A percentile compares a stretch with the other conserved stretches of the same genome.
These are phyloP conservation scores for Neurospora hispaniola DNA, from an alignment of 495 filamentous ascomycete genomes.

Conservation along the genomic window DNA sequence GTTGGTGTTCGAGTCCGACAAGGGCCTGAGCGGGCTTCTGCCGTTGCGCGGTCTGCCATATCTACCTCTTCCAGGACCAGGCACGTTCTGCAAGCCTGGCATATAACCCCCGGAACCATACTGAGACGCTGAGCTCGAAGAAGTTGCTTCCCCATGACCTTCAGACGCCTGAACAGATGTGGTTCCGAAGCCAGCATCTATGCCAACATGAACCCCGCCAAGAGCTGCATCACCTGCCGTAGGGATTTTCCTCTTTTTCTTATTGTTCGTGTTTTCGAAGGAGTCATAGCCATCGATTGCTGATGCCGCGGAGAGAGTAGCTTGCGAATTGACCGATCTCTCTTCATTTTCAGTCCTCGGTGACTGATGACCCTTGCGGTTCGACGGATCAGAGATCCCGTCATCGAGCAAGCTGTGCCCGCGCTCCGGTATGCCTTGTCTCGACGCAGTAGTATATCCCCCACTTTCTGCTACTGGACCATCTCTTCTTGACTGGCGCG, in stretches of 20 bases:
- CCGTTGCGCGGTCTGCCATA: constrained; percentile 56
- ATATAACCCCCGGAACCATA: constrained; percentile 25
- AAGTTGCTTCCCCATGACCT: constrained; percentile 27
- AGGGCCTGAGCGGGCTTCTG: constrained; percentile 52
- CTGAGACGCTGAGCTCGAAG: constrained; percentile 18
- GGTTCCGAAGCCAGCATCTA: constrained; percentile 28
- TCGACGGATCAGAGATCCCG: constrained; percentile 14
- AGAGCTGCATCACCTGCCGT: constrained; percentile 56
- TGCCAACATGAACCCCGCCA: constrained; percentile 42
- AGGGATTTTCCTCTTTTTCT: constrained; percentile 98
- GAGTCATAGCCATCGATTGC: constrained; percentile 86
- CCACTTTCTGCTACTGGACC: constrained; percentile 27
- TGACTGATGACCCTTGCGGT: constrained; percentile 16
- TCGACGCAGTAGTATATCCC: constrained; percentile 16
- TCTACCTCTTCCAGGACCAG: constrained; percentile 70
- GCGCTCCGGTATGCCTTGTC: constrained; percentile 13
- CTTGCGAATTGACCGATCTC: constrained; percentile 34
- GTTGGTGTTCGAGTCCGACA: constrained; percentile 42
- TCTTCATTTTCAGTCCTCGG: constrained; percentile 17
- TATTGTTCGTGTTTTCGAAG: constrained; percentile 98
- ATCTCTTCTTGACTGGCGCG: constrained; percentile 17
- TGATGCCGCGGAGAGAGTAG: constrained; percentile 39
- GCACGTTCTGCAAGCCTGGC: constrained; percentile 53
- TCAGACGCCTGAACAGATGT: constrained; percentile 19
- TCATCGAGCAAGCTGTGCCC: background rate